phyloP scores from a whole-genome alignment of 768 basidiomycete genomes.

The Rhodotorula paludigena region DNA sequence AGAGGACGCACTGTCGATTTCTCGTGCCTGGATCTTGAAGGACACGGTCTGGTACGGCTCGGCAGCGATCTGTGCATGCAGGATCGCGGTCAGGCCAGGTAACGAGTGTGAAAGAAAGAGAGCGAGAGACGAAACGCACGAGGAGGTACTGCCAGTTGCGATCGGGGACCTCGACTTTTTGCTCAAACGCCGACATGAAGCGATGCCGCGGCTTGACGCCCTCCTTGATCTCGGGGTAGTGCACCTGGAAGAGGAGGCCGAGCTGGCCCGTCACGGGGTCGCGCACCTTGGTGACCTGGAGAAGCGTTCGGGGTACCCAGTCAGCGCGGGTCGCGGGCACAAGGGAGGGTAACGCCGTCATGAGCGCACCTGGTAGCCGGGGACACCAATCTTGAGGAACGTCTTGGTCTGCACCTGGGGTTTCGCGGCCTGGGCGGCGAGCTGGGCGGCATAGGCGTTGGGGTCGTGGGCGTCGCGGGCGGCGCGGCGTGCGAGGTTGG shows the following conservation, averaged over 20 bases:
- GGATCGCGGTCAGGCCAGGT: background rate
- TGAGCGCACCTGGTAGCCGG: constrained; percentile 60
- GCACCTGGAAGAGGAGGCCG: constrained; percentile 96
- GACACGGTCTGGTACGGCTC: constrained; percentile 98
- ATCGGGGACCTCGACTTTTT: constrained; percentile 89
- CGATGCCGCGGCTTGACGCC: constrained; percentile 76
- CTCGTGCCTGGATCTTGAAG: constrained; percentile 95
- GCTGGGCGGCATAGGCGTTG: constrained; percentile 71
- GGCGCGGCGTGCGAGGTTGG: constrained; percentile 91
- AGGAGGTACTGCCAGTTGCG: constrained; percentile 96
- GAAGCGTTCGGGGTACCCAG: background rate
- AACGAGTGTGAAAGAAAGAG: background rate
- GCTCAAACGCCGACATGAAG: constrained; percentile 98
- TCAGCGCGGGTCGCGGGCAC: background rate
- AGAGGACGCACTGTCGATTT: constrained; percentile 62
- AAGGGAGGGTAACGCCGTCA: background rate
- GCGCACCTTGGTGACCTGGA: constrained; percentile 87
- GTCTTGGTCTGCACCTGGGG: constrained; percentile 75
- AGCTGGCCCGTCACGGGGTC: constrained; percentile 75
- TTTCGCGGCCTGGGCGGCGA: constrained; percentile 36
- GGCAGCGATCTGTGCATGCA: constrained; percentile 74
- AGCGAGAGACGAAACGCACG: constrained; percentile 54
- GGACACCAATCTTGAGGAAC: constrained; percentile 94
- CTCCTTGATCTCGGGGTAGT: constrained; percentile 75
- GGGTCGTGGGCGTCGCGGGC: constrained; percentile 96